Percentiles rank a stretch among this genome's conserved stretches.
These are phyloP conservation scores for Ceratocystiopsis sp. DNA, from an alignment of 2,329 filamentous ascomycete genomes.

Conservation along the genomic window DNA sequence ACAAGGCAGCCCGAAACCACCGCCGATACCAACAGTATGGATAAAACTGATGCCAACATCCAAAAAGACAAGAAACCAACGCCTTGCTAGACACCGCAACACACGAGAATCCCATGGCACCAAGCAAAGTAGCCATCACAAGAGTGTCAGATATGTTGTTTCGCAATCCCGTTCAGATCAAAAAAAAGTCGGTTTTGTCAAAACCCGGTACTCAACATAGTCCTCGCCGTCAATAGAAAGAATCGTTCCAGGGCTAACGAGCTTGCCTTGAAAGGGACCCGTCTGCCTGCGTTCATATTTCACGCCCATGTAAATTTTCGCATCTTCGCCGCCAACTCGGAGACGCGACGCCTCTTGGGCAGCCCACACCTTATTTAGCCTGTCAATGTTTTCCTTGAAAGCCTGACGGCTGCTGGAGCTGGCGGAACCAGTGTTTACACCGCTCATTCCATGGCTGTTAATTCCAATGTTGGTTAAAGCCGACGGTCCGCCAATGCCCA, in stretches of 20 bases:
- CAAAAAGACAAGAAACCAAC: too few relatives aligned
- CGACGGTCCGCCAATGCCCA: background rate
- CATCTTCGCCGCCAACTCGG: conserved; percentile 28
- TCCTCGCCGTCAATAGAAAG: conserved; percentile 50
- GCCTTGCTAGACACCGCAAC: too few relatives aligned
- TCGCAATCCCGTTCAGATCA: conserved; percentile 12
- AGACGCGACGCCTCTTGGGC: conserved; percentile 32
- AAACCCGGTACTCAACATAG: conserved; percentile 48
- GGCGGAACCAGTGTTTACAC: too few relatives aligned
- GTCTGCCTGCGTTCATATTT: conserved; percentile 45
- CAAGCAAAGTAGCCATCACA: too few relatives aligned
- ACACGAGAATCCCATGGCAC: too few relatives aligned
- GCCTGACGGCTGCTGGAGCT: conserved; percentile 7
- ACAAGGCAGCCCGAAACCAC: too few relatives aligned
- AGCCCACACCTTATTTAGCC: conserved; percentile 38
- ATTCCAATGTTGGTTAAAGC: too few relatives aligned
- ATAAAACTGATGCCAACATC: too few relatives aligned
- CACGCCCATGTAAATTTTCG: conserved; percentile 40
- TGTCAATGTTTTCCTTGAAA: conserved; percentile 33
- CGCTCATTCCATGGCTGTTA: too few relatives aligned
- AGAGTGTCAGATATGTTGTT: background rate
- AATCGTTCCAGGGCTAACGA: conserved; percentile 44
- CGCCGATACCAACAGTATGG: too few relatives aligned
- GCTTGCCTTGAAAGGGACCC: conserved; percentile 44
- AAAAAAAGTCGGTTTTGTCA: conserved; percentile 47